Percentiles rank a stretch among this genome's conserved stretches.
These are phyloP conservation scores for Fragilaria radians DNA, from an alignment of 108 stramenopile genomes.

Conservation along the genomic window DNA sequence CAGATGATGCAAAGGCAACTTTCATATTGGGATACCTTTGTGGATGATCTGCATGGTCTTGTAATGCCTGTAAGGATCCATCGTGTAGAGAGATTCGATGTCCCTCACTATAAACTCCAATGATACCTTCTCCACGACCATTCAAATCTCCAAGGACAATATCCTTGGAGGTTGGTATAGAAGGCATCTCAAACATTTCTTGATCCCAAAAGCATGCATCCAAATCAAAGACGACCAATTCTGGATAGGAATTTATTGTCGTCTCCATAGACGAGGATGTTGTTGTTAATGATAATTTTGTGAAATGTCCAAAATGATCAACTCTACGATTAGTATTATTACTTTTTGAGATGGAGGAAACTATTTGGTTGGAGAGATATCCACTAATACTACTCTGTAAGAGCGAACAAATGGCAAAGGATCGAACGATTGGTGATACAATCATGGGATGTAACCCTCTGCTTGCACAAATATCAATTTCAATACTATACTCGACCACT, in stretches of 20 bases:
- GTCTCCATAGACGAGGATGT: too few species aligned
- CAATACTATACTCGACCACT: too few species aligned
- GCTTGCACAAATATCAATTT: too few species aligned
- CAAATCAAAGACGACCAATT: conserved; percentile 74
- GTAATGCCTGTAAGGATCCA: conserved; percentile 64
- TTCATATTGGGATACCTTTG: conserved; percentile 61
- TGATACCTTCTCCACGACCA: conserved; percentile 71
- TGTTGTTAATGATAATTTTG: too few species aligned
- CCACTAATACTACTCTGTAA: too few species aligned
- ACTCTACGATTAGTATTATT: too few species aligned
- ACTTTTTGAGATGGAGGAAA: too few species aligned
- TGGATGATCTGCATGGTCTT: conserved; percentile 45
- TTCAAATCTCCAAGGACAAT: conserved; percentile 63
- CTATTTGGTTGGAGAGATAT: too few species aligned
- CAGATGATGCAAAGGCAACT: conserved; percentile 69
- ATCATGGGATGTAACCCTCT: too few species aligned
- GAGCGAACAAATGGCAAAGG: too few species aligned
- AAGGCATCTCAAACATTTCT: conserved; percentile 81
- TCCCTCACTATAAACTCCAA: conserved; percentile 60
- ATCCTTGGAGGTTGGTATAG: conserved; percentile 36
- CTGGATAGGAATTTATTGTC: conserved; percentile 33
- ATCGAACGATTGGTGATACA: too few species aligned
- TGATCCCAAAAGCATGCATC: conserved; percentile 91
- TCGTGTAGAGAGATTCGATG: conserved; percentile 61
- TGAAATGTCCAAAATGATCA: too few species aligned